These are phyloP conservation scores for Amphicarpaea edgeworthii DNA, from an alignment of 306 rosid species.

Conservation along the genomic window DNA sequence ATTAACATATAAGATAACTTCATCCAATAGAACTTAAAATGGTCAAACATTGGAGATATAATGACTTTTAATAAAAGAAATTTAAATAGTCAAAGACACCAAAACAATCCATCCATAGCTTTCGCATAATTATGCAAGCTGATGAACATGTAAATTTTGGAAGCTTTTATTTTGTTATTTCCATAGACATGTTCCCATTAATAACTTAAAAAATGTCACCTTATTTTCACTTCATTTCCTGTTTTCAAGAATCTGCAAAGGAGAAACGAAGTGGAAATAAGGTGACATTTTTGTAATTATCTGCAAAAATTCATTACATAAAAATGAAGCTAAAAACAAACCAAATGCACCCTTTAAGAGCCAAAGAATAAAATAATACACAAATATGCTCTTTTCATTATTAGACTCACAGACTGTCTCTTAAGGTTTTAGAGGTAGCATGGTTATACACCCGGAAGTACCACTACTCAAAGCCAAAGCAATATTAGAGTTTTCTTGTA, in stretches of 20 bases:
- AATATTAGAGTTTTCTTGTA: not conserved
- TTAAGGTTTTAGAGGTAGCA: not conserved
- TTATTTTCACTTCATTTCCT: not conserved
- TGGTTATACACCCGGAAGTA: not conserved
- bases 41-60: conserved; percentile 24
- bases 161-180: conserved; percentile 7
- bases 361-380: not conserved
- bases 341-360: not conserved
- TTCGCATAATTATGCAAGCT: not conserved
- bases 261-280: not conserved
- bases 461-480: not conserved
- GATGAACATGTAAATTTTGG: conserved; percentile 12
- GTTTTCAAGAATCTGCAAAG: conserved; percentile 3
- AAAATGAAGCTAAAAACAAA: not conserved
- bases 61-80: conserved; percentile 24
- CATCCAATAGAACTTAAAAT: conserved; percentile 31
- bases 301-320: not conserved
- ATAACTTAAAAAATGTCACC: not conserved
- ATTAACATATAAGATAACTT: conserved; percentile 20
- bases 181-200: not conserved
- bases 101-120: conserved; percentile 35
- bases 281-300: not conserved
- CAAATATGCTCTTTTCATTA: not conserved
- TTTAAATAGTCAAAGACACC: not conserved
- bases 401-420: not conserved